These are phyloP conservation scores for Apiotrichum montevideense DNA, from an alignment of 1,284 basidiomycete genomes.

Conservation along the genomic window DNA sequence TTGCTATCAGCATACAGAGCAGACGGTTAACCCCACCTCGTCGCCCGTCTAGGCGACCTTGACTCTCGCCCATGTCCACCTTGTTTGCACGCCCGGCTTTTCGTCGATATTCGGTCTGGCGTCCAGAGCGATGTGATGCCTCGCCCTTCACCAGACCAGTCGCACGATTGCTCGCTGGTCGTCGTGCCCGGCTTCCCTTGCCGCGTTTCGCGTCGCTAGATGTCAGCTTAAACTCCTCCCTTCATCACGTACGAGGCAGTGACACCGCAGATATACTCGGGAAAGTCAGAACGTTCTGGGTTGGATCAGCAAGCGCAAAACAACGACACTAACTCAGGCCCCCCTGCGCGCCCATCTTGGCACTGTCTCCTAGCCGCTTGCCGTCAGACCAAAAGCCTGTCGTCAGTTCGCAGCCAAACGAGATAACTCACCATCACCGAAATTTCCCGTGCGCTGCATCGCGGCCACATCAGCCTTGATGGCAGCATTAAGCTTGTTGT, in stretches of 20 bases:
- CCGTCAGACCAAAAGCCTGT: slow-evolving; percentile 45
- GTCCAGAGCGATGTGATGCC: slow-evolving; percentile 36
- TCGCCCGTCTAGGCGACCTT: slow-evolving; percentile 31
- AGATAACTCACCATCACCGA: slow-evolving; percentile 42
- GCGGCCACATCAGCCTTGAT: slow-evolving; percentile 39
- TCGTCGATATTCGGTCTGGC: slow-evolving; percentile 37
- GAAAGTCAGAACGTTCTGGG: slow-evolving; percentile 35
- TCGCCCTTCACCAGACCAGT: slow-evolving; percentile 37
- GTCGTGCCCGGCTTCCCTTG: slow-evolving; percentile 24
- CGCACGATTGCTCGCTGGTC: slow-evolving; percentile 20
- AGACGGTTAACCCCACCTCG: slow-evolving; percentile 18
- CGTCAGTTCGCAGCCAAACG: too few species aligned
- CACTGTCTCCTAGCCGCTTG: slow-evolving; percentile 33
- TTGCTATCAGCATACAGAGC: slow-evolving; percentile 6
- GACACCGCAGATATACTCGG: slow-evolving; percentile 43
- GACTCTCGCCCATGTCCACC: slow-evolving; percentile 37
- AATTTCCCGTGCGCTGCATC: slow-evolving; percentile 40
- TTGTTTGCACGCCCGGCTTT: slow-evolving; percentile 34
- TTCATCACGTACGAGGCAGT: slow-evolving; percentile 28
- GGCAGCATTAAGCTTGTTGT: slow-evolving; percentile 34
- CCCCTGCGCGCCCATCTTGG: slow-evolving; percentile 35
- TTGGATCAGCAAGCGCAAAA: background rate
- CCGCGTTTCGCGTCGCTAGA: slow-evolving; percentile 26
- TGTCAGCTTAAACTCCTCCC: background rate
- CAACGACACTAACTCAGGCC: slow-evolving; percentile 20